Evolutionary conservation across 768 basidiomycete genomes (phyloP), one percentile per base, ranked within the genome.

Genomic region (Pleurotus sapidus): DNA sequence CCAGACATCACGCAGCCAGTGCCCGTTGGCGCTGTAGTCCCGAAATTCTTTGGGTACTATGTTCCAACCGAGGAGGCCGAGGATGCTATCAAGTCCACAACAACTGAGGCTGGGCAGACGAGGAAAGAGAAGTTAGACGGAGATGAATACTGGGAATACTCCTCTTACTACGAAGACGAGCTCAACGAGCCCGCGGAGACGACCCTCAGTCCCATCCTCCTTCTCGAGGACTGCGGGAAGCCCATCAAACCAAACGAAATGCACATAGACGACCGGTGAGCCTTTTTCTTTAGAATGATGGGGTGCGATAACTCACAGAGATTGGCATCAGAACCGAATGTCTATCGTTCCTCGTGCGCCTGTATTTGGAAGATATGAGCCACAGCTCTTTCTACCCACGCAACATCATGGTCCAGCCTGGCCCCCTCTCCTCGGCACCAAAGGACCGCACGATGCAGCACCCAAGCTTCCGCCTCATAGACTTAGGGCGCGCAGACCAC

Each of bases 31-130:
- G 75, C 86, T 0, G 47, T 86, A 47, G 80, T 83, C 3, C 86
- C 87, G 0, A 84, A 86, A 64, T 88, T 79, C 66, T 88, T 83
- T 61, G 86, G 87, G 1, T 84, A 82, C 67, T 88, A 87, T 60
- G 64, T 61, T 6, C 69, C 69, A 7, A 61, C 64, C 1, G 23
- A 64, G 27, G 55, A 59, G 0, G 57, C 49, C 40, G 56, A 58
- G 3, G 40, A 38, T 5, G 18, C 14, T 48, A 14, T 27, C 6
- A 25, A 30, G 14, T 4, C 9, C 8, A 11, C 30, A 11, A 7
- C 30, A 34, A 34, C 30, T 9, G 23, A 18, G 48, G 11, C 24
- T 7, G 5, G 3, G 46, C 57, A 17, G 58, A 56, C 5, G 6
- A 8, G 5, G 57, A n/a, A 2, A 55, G 57, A 7, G 55, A 40